Conservation (phyloP, 495 filamentous ascomycete species). For the Annulohypoxylon stygium region DNA sequence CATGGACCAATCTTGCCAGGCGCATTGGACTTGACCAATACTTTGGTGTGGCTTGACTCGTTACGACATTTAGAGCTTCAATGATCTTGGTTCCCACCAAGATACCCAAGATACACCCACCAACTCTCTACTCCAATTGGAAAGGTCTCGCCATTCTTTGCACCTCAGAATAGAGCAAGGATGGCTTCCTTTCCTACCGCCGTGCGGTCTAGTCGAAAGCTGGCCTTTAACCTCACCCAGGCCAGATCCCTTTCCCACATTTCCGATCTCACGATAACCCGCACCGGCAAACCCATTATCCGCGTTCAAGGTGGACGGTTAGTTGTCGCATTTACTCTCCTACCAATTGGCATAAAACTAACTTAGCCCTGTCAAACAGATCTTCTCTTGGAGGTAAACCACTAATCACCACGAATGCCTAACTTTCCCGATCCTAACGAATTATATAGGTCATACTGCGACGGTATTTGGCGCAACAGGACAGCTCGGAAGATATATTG, state of each 20-base stretch:
- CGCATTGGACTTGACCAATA: constrained; percentile 42
- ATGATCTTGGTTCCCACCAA: constrained; percentile 35
- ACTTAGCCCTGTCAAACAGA: constrained; percentile 57
- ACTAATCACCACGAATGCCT: constrained; percentile 34
- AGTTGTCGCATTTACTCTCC: constrained; percentile 47
- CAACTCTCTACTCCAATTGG: constrained; percentile 46
- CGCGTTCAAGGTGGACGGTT: constrained; percentile 86
- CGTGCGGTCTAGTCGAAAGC: constrained; percentile 59
- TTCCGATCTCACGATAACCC: constrained; percentile 84
- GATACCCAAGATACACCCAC: constrained; percentile 23
- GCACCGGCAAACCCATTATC: constrained; percentile 89
- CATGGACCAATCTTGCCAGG: constrained; percentile 25
- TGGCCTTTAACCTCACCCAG: constrained; percentile 47
- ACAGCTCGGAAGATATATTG: constrained; percentile 96
- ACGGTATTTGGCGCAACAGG: constrained; percentile 99
- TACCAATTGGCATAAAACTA: constrained; percentile 40
- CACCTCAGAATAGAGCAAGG: constrained; percentile 50
- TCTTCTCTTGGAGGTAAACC: constrained; percentile 85
- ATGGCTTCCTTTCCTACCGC: constrained; percentile 65
- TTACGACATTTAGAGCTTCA: constrained; percentile 34
- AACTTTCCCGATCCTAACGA: constrained; percentile 50
- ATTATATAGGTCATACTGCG: constrained; percentile 82
- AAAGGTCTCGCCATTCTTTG: constrained; percentile 54
- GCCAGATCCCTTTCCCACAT: constrained; percentile 68
- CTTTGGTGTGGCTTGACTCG: constrained; percentile 43